phyloP scores from a whole-genome alignment of 2,329 filamentous ascomycete species.

The Emmonsiellopsis sp. region DNA sequence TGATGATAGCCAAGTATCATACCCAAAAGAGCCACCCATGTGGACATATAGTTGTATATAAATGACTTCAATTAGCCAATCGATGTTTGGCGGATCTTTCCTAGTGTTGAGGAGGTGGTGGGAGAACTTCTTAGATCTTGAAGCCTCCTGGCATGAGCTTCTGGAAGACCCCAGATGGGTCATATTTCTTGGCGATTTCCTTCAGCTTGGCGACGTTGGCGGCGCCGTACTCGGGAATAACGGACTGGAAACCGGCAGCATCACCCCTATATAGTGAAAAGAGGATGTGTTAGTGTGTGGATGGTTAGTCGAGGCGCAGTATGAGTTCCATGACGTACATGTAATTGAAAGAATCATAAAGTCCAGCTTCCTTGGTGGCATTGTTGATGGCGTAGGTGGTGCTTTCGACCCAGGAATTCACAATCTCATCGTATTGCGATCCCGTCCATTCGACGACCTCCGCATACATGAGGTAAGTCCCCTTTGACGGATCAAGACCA shows the following conservation, averaged over 20 bases:
- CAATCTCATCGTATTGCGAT: conserved; percentile 14
- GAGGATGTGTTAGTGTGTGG: not conserved
- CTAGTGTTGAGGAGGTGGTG: not conserved
- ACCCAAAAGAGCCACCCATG: no score
- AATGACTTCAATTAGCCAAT: no score
- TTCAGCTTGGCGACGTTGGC: not conserved
- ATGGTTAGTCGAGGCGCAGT: not conserved
- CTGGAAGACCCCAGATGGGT: not conserved
- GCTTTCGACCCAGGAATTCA: conserved; percentile 25
- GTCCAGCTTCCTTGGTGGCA: not conserved
- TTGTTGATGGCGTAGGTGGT: conserved; percentile 19
- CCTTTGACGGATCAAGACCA: conserved; percentile 15
- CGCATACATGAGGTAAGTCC: conserved; percentile 31
- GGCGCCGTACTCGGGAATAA: not conserved
- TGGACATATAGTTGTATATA: no score
- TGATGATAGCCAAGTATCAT: no score
- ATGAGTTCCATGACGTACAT: not conserved
- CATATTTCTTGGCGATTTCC: not conserved
- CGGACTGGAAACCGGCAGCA: not conserved
- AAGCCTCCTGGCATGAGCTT: conserved; percentile 1
- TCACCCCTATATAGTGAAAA: not conserved
- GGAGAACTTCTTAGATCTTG: not conserved
- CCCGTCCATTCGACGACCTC: conserved; percentile 24
- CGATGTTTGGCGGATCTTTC: no score
- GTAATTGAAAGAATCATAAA: not conserved